A percentile compares a stretch with the other conserved stretches of the same genome.
Conservation (phyloP, 1,284 basidiomycete species). For the Inonotus hispidus region DNA sequence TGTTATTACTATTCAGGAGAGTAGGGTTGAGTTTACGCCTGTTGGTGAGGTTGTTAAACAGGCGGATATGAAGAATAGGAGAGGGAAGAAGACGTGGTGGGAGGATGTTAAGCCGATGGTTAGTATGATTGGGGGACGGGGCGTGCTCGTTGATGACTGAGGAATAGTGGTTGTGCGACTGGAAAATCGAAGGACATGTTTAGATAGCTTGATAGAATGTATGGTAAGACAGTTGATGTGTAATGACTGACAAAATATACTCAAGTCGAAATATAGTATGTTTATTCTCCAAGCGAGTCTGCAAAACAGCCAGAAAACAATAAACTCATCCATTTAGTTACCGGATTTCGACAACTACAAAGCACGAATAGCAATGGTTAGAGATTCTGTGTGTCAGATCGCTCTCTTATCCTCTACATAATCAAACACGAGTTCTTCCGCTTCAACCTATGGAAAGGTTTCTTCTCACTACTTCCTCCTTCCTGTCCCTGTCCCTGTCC, state of each 20-base stretch:
- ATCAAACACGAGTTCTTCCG: constrained; percentile 9
- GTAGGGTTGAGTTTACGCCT: constrained; percentile 74
- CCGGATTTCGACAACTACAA: too few species aligned
- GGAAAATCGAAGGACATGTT: neutral
- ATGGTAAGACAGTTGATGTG: neutral
- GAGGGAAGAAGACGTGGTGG: constrained; percentile 88
- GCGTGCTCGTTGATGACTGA: constrained; percentile 13
- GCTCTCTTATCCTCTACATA: neutral
- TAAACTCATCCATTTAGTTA: too few species aligned
- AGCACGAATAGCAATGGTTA: too few species aligned
- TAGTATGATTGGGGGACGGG: constrained; percentile 51
- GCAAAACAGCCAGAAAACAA: too few species aligned
- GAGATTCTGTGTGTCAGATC: too few species aligned
- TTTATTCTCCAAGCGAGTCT: too few species aligned
- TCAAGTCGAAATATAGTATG: too few species aligned
- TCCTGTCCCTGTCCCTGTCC: neutral
- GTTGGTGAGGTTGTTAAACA: constrained; percentile 80
- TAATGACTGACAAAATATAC: neutral
- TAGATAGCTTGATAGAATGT: neutral
- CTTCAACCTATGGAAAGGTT: constrained; percentile 3
- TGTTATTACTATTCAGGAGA: constrained; percentile 88
- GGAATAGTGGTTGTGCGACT: neutral
- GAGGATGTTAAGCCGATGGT: constrained; percentile 58
- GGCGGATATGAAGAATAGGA: constrained; percentile 87
- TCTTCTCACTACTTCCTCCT: neutral